phyloP scores from a whole-genome alignment of 192 early-diverging fungal species.

The Allomyces macrogynus region DNA sequence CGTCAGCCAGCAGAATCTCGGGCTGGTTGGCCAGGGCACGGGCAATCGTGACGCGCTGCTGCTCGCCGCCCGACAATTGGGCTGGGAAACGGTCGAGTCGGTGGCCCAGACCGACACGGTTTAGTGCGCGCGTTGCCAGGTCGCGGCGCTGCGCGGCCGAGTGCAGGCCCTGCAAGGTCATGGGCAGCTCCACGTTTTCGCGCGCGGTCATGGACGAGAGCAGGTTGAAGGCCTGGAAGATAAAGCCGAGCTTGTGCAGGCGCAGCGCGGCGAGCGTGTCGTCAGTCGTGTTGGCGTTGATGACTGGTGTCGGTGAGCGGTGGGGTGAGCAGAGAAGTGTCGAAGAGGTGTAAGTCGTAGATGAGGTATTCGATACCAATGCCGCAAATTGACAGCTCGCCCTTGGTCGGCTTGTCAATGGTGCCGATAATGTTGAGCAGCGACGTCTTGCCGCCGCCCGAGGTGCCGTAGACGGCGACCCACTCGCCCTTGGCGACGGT shows the following conservation, averaged over 20 bases:
- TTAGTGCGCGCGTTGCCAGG: constrained; percentile 4
- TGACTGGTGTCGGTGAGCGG: constrained; percentile 1
- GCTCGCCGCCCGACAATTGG: constrained; percentile 5
- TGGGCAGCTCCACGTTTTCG: constrained; percentile 16
- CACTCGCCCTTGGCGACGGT: constrained; percentile 12
- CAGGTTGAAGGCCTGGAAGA: constrained; percentile 16
- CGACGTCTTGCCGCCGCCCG: constrained; percentile 12
- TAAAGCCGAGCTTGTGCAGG: constrained; percentile 12
- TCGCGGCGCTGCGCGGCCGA: constrained; percentile 5
- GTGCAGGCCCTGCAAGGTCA: constrained; percentile 9
- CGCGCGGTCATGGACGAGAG: constrained; percentile 14
- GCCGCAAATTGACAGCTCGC: constrained; percentile 11
- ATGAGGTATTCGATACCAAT: constrained; percentile 2
- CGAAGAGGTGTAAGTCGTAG: too few relatives aligned
- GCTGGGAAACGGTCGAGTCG: constrained; percentile 9
- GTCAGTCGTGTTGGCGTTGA: constrained; percentile 11
- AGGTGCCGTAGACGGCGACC: constrained; percentile 14
- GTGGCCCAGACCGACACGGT: constrained; percentile 9
- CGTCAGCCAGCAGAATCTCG: constrained; percentile 3
- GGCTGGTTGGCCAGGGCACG: constrained; percentile 3
- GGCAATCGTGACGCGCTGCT: constrained; percentile 4
- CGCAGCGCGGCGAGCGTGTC: constrained; percentile 9
- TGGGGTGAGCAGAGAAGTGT: not conserved
- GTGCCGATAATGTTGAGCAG: constrained; percentile 15
- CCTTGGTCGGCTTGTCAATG: constrained; percentile 17